Conservation (phyloP, 768 basidiomycete genomes). For the Saitozyma podzolica region DNA sequence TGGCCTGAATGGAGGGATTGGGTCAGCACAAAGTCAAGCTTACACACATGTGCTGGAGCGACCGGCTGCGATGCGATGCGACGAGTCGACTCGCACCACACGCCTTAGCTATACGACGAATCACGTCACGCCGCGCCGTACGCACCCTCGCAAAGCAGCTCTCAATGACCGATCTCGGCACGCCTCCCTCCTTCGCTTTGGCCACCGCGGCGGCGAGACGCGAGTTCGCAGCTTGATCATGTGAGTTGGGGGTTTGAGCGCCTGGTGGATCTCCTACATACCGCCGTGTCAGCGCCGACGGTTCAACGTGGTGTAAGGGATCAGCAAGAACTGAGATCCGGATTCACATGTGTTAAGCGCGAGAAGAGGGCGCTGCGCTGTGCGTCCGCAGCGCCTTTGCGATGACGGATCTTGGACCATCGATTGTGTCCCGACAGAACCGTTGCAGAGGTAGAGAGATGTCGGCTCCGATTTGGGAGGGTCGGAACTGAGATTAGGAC, state of each 20-base stretch:
- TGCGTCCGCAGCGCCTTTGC: constrained; percentile 48
- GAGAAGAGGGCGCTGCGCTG: constrained; percentile 37
- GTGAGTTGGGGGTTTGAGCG: constrained; percentile 41
- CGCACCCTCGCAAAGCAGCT: constrained; percentile 37
- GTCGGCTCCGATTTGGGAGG: no score
- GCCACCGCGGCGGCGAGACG: constrained; percentile 35
- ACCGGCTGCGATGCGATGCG: no score
- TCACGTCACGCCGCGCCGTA: no score
- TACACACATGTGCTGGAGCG: no score
- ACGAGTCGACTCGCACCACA: no score
- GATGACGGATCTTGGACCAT: constrained; percentile 52
- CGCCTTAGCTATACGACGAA: no score
- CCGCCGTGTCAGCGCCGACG: neutral
- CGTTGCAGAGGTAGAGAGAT: neutral
- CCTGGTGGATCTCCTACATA: constrained; percentile 40
- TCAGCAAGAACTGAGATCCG: neutral
- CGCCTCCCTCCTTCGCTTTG: constrained; percentile 42
- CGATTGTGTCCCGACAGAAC: constrained; percentile 35
- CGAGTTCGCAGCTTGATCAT: constrained; percentile 38
- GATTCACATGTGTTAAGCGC: constrained; percentile 35
- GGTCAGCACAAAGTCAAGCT: neutral
- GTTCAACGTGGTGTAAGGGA: neutral
- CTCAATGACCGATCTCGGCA: constrained; percentile 44
- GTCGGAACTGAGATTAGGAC: no score
- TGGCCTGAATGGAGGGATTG: constrained; percentile 7